These are phyloP conservation scores for Suillus fuscotomentosus DNA, from an alignment of 768 basidiomycete species.

Conservation along the genomic window DNA sequence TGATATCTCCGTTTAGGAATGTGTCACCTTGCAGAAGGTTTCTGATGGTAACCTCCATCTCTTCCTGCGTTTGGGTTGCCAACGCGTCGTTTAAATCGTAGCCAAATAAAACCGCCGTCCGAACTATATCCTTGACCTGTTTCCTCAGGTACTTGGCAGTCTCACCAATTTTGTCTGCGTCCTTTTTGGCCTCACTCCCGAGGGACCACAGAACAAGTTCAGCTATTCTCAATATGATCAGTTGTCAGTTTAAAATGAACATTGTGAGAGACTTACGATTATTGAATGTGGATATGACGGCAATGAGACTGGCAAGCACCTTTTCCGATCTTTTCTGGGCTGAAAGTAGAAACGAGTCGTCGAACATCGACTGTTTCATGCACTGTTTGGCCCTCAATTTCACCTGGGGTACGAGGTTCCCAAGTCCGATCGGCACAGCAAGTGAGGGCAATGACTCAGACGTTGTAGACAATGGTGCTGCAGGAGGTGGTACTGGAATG, in stretches of 20 bases:
- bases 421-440: background rate
- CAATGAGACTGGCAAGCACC: background rate
- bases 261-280: background rate
- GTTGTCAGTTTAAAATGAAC: background rate
- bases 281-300: background rate
- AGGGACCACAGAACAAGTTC: background rate
- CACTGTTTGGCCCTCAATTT: background rate
- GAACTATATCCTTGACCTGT: background rate
- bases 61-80: background rate
- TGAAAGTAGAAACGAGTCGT: background rate
- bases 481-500: too few relatives aligned
- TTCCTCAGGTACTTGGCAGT: background rate
- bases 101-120: background rate
- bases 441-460: too few relatives aligned
- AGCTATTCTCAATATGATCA: background rate
- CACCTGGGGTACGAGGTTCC: background rate
- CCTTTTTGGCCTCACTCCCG: background rate
- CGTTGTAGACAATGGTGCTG: too few relatives aligned
- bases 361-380: background rate
- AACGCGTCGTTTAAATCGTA: background rate
- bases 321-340: background rate
- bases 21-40: background rate
- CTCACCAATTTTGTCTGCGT: background rate
- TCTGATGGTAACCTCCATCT: background rate
- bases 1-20: background rate